These are phyloP conservation scores for Erigeron philadelphicus DNA, from an alignment of 140 eudicot genomes.

Conservation along the genomic window DNA sequence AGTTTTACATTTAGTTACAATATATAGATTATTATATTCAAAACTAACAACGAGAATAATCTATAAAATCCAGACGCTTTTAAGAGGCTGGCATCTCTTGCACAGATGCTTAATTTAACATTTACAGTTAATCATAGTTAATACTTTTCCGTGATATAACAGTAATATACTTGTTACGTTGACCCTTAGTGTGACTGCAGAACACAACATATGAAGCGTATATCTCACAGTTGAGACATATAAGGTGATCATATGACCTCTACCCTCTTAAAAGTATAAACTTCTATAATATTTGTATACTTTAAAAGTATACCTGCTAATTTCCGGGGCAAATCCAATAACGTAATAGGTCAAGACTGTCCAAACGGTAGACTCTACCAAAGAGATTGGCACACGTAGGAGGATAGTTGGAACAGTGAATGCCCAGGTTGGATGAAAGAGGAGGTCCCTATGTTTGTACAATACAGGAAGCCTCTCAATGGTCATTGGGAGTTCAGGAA, in stretches of 20 bases:
- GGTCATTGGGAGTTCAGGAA: constrained; percentile 43
- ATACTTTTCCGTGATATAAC: too few species aligned
- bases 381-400: constrained; percentile 40
- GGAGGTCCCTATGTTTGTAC: constrained; percentile 44
- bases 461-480: constrained; percentile 41
- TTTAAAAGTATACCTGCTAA: constrained; percentile 33
- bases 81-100: background rate
- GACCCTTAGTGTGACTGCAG: too few species aligned
- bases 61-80: background rate
- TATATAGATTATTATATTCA: background rate
- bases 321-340: constrained; percentile 40
- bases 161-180: too few species aligned
- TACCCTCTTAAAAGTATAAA: too few species aligned
- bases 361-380: constrained; percentile 44
- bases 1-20: constrained; percentile 8
- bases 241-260: too few species aligned
- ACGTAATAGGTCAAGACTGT: constrained; percentile 41
- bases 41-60: background rate
- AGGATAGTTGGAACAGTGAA: constrained; percentile 39
- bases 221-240: too few species aligned
- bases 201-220: too few species aligned
- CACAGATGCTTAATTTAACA: background rate
- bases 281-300: too few species aligned
- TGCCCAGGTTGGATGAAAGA: constrained; percentile 47
- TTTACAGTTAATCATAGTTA: too few species aligned